Percentiles rank a stretch among this genome's conserved stretches.
These are phyloP conservation scores for Backusella luteola DNA, from an alignment of 192 early-diverging fungal genomes.

Conservation along the genomic window DNA sequence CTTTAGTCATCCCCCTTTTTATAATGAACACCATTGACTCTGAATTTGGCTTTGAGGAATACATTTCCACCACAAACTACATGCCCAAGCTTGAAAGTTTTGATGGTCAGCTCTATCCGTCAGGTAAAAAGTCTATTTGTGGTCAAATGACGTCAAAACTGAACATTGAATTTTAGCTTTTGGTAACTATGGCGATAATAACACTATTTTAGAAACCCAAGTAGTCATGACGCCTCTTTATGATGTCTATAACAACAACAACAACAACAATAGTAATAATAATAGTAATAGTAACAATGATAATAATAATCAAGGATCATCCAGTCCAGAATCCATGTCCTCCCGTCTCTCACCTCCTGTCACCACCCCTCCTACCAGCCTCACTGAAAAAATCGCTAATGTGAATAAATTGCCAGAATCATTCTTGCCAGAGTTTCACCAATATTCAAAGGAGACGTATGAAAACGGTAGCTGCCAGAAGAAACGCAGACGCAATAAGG, in stretches of 20 bases:
- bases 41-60: conserved; percentile 16
- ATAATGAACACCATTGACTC: conserved; percentile 13
- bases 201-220: conserved; percentile 2
- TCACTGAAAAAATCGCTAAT: conserved; percentile 38
- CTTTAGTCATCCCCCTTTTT: background rate
- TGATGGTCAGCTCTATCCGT: conserved; percentile 8
- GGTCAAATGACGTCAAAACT: conserved; percentile 12
- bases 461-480: conserved; percentile 27
- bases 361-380: background rate
- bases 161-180: background rate
- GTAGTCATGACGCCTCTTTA: conserved; percentile 11
- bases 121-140: background rate
- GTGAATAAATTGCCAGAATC: conserved; percentile 32
- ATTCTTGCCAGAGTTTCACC: conserved; percentile 33
- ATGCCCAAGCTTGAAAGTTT: conserved; percentile 6
- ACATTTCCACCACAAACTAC: conserved; percentile 10
- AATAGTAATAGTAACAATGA: background rate
- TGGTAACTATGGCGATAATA: conserved; percentile 15
- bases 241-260: conserved; percentile 1
- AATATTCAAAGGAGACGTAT: conserved; percentile 35
- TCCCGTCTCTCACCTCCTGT: conserved; percentile 14
- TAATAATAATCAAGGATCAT: background rate
- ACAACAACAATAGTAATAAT: background rate
- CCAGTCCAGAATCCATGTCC: conserved; percentile 11
- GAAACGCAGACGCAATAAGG: conserved; percentile 10